Evolutionary conservation across 306 rosid species (phyloP), one percentile per base, ranked within the genome.

Genomic region (Sicyos edulis): DNA sequence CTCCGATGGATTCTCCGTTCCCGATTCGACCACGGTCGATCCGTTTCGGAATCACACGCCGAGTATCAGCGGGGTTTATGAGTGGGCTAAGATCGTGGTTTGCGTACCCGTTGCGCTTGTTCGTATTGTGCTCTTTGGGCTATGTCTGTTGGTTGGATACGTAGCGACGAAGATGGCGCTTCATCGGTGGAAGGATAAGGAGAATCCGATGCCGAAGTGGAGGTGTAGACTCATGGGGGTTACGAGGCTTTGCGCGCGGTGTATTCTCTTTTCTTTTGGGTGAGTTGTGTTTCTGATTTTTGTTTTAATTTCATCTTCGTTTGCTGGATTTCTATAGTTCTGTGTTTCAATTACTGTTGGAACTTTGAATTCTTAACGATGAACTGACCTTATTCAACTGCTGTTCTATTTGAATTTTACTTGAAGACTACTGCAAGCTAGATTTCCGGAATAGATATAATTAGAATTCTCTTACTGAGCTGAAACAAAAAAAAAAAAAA

Each of bases 191-290:
- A 89, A 86, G 78, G 97, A 89, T 24, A 86, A 11, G 76, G 81
- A 85, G 66, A 89, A 77, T 26, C 95, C 97, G 5, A 83, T 95
- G 96, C 99, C 99, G 0, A 80, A 22, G 69, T 91, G 99, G 99
- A 84, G 99, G 62, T 81, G 85, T 24, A 78, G 88, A 45, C 73
- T 91, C 26, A 89, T 91, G 99, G 89, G 96, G 88, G 70, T 95
- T 77, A 95, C 99, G 10, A 79, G 99, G 80, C 21, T 86, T 19
- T 86, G 82, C 16, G 86, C 86, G 15, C 85, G 99, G 42, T 82
- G 75, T 81, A 95, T 95, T 64, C 95, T 95, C 26, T 95, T 95
- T 75, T 68, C 97, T 47, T 95, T 95, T 65, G 99, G 99, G 99
- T 91, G 75, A 65, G 75, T 57, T 49, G 11, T 1, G 22, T 20